These are phyloP conservation scores for Pleurotus tuber-regium DNA, from an alignment of 768 basidiomycete genomes.

Conservation along the genomic window DNA sequence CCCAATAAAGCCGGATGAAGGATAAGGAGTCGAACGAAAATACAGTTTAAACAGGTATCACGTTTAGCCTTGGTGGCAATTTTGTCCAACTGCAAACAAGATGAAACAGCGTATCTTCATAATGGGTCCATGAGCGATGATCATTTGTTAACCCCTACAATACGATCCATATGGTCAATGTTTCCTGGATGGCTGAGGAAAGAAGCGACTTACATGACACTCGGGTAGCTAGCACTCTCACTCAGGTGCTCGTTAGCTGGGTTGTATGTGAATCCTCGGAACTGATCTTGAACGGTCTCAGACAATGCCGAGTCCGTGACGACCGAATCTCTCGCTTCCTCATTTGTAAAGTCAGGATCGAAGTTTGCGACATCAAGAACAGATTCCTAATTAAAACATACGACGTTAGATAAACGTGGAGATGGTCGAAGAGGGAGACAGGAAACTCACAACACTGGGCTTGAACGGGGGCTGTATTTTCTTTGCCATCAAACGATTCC, in stretches of 20 bases:
- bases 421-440: not conserved
- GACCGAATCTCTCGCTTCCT: slow-evolving; percentile 93
- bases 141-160: too few relatives aligned
- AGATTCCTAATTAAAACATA: slow-evolving; percentile 82
- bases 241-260: slow-evolving; percentile 81
- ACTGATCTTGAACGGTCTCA: slow-evolving; percentile 96
- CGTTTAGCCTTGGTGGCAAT: too few relatives aligned
- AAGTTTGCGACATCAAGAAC: slow-evolving; percentile 96
- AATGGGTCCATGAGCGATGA: too few relatives aligned
- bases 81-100: too few relatives aligned
- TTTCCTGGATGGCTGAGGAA: too few relatives aligned
- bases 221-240: slow-evolving; percentile 74
- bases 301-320: slow-evolving; percentile 91
- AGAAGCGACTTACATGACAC: slow-evolving; percentile 35
- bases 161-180: too few relatives aligned
- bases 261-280: slow-evolving; percentile 88
- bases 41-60: too few relatives aligned
- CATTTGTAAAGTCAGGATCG: slow-evolving; percentile 95
- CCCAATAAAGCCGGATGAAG: too few relatives aligned
- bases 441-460: slow-evolving; percentile 78
- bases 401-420: slow-evolving; percentile 11
- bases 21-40: too few relatives aligned
- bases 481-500: slow-evolving; percentile 83
- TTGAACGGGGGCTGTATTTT: slow-evolving; percentile 98
- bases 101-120: too few relatives aligned